Evolutionary conservation across 2,329 filamentous ascomycete species (phyloP).

Genomic region (Daldinia sp.): DNA sequence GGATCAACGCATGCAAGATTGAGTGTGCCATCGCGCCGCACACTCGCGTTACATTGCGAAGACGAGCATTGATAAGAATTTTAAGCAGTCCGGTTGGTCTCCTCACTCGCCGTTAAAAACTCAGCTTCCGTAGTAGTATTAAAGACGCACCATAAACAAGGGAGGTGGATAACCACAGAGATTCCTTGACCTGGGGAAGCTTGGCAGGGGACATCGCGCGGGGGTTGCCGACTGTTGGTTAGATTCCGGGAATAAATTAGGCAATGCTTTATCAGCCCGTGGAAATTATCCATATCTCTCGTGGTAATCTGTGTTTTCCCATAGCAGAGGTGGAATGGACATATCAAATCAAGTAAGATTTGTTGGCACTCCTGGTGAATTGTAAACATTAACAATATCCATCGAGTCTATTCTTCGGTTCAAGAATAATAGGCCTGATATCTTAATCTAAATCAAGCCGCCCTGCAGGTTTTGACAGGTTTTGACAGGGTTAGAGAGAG

Average conservation of each 20-base stretch:
- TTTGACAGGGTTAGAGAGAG: constrained; percentile 7
- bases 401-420: background rate
- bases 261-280: constrained; percentile 29
- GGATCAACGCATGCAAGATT: constrained; percentile 34
- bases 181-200: constrained; percentile 30
- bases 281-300: constrained; percentile 23
- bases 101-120: constrained; percentile 27
- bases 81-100: constrained; percentile 12
- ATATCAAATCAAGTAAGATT: background rate
- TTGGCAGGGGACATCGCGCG: constrained; percentile 30
- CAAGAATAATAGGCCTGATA: background rate
- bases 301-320: background rate
- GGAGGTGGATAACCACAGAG: constrained; percentile 23
- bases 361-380: background rate
- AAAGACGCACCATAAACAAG: constrained; percentile 22
- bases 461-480: background rate
- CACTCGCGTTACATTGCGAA: constrained; percentile 25
- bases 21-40: constrained; percentile 26
- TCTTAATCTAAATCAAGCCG: no score
- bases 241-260: constrained; percentile 16
- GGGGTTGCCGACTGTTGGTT: constrained; percentile 6
- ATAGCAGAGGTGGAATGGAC: constrained; percentile 4
- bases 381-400: background rate
- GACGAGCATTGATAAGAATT: constrained; percentile 30
- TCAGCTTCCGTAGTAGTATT: constrained; percentile 39